Conservation (phyloP, 2,329 filamentous ascomycete genomes). For the Exophiala spinifera region DNA sequence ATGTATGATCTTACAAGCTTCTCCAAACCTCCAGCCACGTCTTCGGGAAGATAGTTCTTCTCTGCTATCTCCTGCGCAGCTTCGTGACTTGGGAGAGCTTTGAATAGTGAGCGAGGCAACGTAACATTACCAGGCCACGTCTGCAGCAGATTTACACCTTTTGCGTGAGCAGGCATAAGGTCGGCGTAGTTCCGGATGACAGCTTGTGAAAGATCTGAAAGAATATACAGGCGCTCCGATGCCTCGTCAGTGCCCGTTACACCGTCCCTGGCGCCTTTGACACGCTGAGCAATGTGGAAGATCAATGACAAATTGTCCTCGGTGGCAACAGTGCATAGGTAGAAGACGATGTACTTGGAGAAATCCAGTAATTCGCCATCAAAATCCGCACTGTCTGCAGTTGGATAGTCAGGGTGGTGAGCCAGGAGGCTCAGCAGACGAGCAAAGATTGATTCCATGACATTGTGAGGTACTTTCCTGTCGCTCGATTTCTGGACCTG, state of each 20-base stretch:
- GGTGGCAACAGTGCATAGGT: conserved; percentile 75
- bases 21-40: conserved; percentile 72
- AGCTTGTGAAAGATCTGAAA: conserved; percentile 82
- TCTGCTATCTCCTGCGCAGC: conserved; percentile 81
- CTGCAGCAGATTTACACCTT: conserved; percentile 61
- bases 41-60: conserved; percentile 78
- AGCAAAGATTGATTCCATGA: conserved; percentile 77
- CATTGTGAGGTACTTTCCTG: conserved; percentile 51
- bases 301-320: conserved; percentile 86
- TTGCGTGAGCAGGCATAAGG: conserved; percentile 67
- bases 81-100: conserved; percentile 69
- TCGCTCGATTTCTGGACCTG: conserved; percentile 37
- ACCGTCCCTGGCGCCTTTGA: conserved; percentile 84
- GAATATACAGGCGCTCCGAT: conserved; percentile 64
- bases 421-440: conserved; percentile 83
- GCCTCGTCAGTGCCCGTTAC: conserved; percentile 56
- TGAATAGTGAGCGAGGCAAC: conserved; percentile 75
- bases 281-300: conserved; percentile 85
- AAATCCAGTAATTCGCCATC: conserved; percentile 73
- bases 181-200: conserved; percentile 85
- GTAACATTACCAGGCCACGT: conserved; percentile 78
- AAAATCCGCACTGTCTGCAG: conserved; percentile 49
- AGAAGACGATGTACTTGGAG: conserved; percentile 85
- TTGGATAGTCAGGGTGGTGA: conserved; percentile 83
- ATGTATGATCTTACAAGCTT: conserved; percentile 67